Evolutionary conservation across 1,284 basidiomycete genomes (phyloP), one percentile per base, ranked within the genome.

Genomic region (Pulchroboletus neoregius): DNA sequence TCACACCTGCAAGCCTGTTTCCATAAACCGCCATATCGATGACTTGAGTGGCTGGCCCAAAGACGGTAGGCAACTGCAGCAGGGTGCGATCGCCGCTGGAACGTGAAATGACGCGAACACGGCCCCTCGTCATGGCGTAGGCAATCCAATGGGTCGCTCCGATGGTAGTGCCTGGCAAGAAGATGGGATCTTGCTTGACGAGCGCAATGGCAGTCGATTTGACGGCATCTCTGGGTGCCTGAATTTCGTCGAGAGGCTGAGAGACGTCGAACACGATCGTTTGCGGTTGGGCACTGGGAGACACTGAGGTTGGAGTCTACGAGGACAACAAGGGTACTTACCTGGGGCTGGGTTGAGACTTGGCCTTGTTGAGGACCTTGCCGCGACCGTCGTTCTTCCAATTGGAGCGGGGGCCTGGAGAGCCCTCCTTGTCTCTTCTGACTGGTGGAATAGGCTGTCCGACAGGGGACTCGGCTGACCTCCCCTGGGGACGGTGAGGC

Each of bases 121-220:
- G 87, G 79, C 84, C 87, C 68, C 84, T 82, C n/a, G 84, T 90
- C 89, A 91, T 91, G 16, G 86, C 87, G 60, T 91, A 91, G 11
- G 88, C 87, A 50, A 91, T 88, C 85, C 87, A 91, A 58, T 87
- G 84, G 6, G 87, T 89, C 9, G 87, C 87, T 9, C 87, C 88
- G 46, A 91, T 91, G 24, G 88, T 91, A 10, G 84, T 84, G 8
- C 88, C 88, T 43, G 84, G 84, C 43, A 88, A 68, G 69, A 90
- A 91, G 20, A 84, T 77, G 11, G 86, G 71, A 52, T 90, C 88
- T 54, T 91, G 85, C 63, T 82, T 85, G 58, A 91, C 86, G 34
- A 90, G 73, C 15, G 88, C 87, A 48, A 91, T 91, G 5, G 88
- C 84, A 1, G 87, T 90, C 12, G 84, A 86, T 62, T 87, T 87